Evolutionary conservation across 2,329 filamentous ascomycete genomes (phyloP), one percentile per base, ranked within the genome.

Genomic region (Epichloe scottii): DNA sequence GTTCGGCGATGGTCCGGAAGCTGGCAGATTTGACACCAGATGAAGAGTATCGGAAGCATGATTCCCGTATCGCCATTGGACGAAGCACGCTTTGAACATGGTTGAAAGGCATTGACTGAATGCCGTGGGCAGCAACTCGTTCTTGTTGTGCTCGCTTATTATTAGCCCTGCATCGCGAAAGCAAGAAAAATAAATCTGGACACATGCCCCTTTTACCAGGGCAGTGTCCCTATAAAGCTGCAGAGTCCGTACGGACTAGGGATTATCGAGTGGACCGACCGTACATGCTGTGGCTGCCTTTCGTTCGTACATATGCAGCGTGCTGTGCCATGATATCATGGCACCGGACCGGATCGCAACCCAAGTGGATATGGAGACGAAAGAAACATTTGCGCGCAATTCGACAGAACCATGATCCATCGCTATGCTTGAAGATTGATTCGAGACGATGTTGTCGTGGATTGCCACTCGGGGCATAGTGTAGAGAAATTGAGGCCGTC

Each of bases 261-360:
- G 34, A 33, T 41, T 46, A 10, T 37, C 44, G n/a, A 38, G 38
- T 38, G 44, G 44, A 37, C 30, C 43, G 35, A 5, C 21, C 34
- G 11, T 46, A 6, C 17, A 15, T 26, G 23, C 33, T 48, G n/a
- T 48, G 34, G 45, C 45, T 48, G 39, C 34, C 37, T 39, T 7
- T 44, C 34, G 23, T 44, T 19, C 30, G 42, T 34, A 38, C 40
- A 37, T 14, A 19, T 11, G 19, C 15, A 23, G 14, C 39, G 40
- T 57, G 35, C 55, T 62, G 62, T 63, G 54, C 46, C 53, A 64
- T 66, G 63, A 66, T 65, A 64, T 65, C 63, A 66, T 63, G 55
- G 51, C 26, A 30, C 26, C 48, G 6, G 6, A 41, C 38, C 30
- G 46, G 23, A 40, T 41, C 23, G 26, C 37, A 39, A 41, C 46